These are phyloP conservation scores for Aphanomyces invadans DNA, from an alignment of 352 stramenopile genomes.

Conservation along the genomic window DNA sequence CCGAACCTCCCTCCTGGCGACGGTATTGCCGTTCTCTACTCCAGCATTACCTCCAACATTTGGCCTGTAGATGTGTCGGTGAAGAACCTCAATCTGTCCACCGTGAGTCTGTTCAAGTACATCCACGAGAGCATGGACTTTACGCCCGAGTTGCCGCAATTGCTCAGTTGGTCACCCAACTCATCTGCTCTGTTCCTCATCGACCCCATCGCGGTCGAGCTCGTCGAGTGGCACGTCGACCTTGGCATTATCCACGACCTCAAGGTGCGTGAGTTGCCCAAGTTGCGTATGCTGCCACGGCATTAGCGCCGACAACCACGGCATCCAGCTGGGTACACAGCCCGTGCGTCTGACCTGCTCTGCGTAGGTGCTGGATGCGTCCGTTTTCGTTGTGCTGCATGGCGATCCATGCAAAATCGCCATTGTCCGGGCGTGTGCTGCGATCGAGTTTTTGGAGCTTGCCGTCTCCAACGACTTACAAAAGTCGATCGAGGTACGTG, in stretches of 20 bases:
- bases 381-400: slow-evolving; percentile 20
- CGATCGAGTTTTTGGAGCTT: slow-evolving; percentile 23
- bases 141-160: slow-evolving; percentile 31
- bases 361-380: slow-evolving; percentile 22
- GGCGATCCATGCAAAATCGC: slow-evolving; percentile 11
- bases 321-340: too few relatives aligned
- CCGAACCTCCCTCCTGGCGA: slow-evolving; percentile 31
- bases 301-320: too few relatives aligned
- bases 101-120: slow-evolving; percentile 23
- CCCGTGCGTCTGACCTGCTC: too few relatives aligned
- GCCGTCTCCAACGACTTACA: slow-evolving; percentile 39
- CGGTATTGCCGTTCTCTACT: background rate
- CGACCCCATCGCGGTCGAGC: slow-evolving; percentile 71
- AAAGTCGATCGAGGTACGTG: slow-evolving; percentile 59
- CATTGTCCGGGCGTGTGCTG: slow-evolving; percentile 21
- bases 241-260: slow-evolving; percentile 78
- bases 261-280: slow-evolving; percentile 50
- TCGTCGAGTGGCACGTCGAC: slow-evolving; percentile 83
- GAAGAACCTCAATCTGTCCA: slow-evolving; percentile 21
- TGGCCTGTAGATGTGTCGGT: slow-evolving; percentile 11
- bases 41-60: background rate
- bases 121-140: slow-evolving; percentile 25
- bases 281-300: too few relatives aligned
- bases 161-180: slow-evolving; percentile 76
- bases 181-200: slow-evolving; percentile 78